Evolutionary conservation across 2,329 filamentous ascomycete genomes (phyloP).

Genomic region (Plectosphaerella sp.): DNA sequence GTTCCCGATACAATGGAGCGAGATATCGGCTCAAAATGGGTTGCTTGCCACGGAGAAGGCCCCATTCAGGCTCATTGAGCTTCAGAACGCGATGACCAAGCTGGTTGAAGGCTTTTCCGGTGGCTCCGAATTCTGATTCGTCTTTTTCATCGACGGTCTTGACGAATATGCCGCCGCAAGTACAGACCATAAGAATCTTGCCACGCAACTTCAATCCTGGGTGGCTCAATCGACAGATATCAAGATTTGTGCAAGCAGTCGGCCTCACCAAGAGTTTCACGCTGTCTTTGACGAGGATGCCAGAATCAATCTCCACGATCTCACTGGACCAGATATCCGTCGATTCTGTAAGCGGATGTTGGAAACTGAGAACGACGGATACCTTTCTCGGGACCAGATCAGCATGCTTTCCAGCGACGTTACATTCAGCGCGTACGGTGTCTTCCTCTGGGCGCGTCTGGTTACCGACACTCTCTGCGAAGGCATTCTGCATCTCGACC

Average conservation of each 20-base stretch:
- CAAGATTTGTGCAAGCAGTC: slow-evolving; percentile 1
- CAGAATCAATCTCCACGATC: not conserved
- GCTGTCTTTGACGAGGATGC: not conserved
- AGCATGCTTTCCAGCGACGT: not conserved
- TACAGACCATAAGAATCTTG: not conserved
- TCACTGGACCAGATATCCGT: not conserved
- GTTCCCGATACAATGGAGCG: no score
- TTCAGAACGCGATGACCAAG: not conserved
- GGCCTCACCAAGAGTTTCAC: slow-evolving; percentile 1
- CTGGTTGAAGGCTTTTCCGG: not conserved
- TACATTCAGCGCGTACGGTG: not conserved
- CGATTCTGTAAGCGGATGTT: not conserved
- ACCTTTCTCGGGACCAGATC: not conserved
- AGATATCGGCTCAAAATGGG: no score
- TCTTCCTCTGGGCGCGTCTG: slow-evolving; percentile 3
- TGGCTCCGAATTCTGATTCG: not conserved
- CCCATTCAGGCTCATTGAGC: no score
- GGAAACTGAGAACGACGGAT: not conserved
- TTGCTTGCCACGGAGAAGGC: no score
- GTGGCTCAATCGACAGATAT: not conserved
- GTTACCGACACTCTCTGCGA: not conserved
- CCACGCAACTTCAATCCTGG: not conserved
- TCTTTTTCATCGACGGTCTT: slow-evolving; percentile 6
- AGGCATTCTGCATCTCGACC: not conserved
- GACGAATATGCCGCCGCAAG: slow-evolving; percentile 1